These are phyloP conservation scores for Lipomyces orientalis DNA, from an alignment of 805 yeast genomes.

Conservation along the genomic window DNA sequence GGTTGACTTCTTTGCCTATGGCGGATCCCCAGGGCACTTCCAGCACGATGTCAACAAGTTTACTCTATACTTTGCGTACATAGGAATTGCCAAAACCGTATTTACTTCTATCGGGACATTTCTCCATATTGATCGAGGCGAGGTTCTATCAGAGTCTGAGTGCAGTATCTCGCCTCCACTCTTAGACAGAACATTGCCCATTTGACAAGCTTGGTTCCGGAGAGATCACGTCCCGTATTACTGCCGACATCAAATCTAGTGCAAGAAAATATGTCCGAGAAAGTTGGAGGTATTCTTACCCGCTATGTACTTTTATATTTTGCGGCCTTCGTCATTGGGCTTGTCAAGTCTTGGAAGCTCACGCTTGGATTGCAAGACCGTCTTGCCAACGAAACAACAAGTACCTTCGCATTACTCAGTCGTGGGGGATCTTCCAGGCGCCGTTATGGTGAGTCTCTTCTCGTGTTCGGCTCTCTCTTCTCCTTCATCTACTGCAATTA, in stretches of 20 bases:
- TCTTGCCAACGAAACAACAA: conserved; percentile 45
- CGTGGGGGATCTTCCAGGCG: conserved; percentile 33
- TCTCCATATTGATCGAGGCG: conserved; percentile 49
- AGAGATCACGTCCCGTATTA: conserved; percentile 51
- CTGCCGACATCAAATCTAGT: conserved; percentile 50
- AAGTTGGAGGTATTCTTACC: conserved; percentile 47
- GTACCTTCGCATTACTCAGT: conserved; percentile 40
- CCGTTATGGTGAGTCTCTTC: conserved; percentile 28
- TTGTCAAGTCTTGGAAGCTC: conserved; percentile 49
- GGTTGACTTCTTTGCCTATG: conserved; percentile 41
- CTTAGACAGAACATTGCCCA: conserved; percentile 51
- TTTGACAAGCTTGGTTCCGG: conserved; percentile 53
- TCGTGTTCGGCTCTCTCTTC: conserved; percentile 47
- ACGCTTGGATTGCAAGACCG: conserved; percentile 49
- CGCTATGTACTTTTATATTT: conserved; percentile 51
- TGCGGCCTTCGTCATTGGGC: conserved; percentile 48
- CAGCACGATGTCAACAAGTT: conserved; percentile 45
- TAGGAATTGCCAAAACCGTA: conserved; percentile 46
- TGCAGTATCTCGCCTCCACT: conserved; percentile 46
- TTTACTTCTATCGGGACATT: conserved; percentile 43
- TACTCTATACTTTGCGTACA: conserved; percentile 49
- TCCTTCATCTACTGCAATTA: conserved; percentile 76
- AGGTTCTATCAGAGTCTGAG: conserved; percentile 50
- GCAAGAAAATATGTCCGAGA: conserved; percentile 52
- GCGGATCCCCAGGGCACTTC: conserved; percentile 38